phyloP scores from a whole-genome alignment of 78 protist genomes.

The Capsaspora owczarzaki region DNA sequence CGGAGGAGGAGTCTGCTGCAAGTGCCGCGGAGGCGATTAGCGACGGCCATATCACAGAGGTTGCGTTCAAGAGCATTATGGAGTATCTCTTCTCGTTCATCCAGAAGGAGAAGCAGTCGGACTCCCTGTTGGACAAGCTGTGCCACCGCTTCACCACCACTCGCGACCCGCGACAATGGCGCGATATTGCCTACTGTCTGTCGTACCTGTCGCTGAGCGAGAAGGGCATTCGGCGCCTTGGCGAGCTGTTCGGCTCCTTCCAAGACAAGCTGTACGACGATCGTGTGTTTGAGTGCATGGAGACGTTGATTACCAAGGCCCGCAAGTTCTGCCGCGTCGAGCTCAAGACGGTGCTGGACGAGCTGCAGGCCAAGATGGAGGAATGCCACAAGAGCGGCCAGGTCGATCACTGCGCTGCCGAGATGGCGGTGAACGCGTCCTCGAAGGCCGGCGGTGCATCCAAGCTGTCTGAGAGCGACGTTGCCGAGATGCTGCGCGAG shows the following conservation, averaged over 20 bases:
- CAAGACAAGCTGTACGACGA: slow-evolving; percentile 15
- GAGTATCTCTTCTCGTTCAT: slow-evolving; percentile 63
- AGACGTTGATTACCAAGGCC: background rate
- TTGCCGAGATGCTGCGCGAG: no score
- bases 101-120: slow-evolving; percentile 50
- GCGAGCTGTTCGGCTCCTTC: slow-evolving; percentile 6
- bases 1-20: background rate
- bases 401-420: no score
- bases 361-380: background rate
- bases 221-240: slow-evolving; percentile 42
- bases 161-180: slow-evolving; percentile 29
- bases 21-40: no score
- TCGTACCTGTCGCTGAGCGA: slow-evolving; percentile 40
- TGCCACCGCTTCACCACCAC: slow-evolving; percentile 60
- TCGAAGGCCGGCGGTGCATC: no score
- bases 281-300: background rate
- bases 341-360: slow-evolving; percentile 3
- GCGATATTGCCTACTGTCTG: slow-evolving; percentile 58
- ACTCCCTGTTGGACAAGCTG: slow-evolving; percentile 69
- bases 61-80: slow-evolving; percentile 35
- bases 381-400: background rate
- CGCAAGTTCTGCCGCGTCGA: slow-evolving; percentile 13
- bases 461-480: no score
- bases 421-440: no score
- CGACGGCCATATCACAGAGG: no score